Evolutionary conservation across 2,329 filamentous ascomycete species (phyloP).

Genomic region (Ophiostoma fasciatum): DNA sequence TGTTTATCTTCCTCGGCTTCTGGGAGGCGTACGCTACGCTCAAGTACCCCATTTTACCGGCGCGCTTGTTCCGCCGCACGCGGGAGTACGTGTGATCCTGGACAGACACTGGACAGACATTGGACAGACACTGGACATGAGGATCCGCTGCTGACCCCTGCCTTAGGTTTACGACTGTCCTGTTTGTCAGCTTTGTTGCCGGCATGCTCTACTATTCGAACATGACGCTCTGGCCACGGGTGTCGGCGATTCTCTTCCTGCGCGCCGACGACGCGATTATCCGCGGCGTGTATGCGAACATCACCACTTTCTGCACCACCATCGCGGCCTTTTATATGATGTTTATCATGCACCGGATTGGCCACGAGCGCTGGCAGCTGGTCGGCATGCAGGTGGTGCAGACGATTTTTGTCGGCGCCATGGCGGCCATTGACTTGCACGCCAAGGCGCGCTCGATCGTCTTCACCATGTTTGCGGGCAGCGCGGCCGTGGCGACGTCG

Average conservation of each 20-base stretch:
- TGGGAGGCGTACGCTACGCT: slow-evolving; percentile 15
- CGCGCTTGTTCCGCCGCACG: slow-evolving; percentile 13
- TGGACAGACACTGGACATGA: too few species aligned
- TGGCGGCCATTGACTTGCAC: slow-evolving; percentile 18
- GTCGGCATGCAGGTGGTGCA: slow-evolving; percentile 18
- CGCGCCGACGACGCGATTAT: slow-evolving; percentile 7
- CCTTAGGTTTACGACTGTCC: slow-evolving; percentile 10
- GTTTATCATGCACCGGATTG: slow-evolving; percentile 16
- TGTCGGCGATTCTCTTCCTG: slow-evolving; percentile 27
- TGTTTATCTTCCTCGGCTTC: slow-evolving; percentile 16
- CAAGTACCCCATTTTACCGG: slow-evolving; percentile 17
- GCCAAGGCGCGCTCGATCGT: slow-evolving; percentile 20
- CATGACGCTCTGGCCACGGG: slow-evolving; percentile 17
- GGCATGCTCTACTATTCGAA: slow-evolving; percentile 18
- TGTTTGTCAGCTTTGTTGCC: slow-evolving; percentile 17
- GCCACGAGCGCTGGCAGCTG: slow-evolving; percentile 22
- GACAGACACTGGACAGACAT: too few species aligned
- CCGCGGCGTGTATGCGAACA: slow-evolving; percentile 14
- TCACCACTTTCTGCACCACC: neutral
- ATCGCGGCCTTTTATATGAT: slow-evolving; percentile 15
- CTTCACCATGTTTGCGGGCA: slow-evolving; percentile 16
- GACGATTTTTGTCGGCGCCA: slow-evolving; percentile 20
- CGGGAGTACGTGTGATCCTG: slow-evolving; percentile 2
- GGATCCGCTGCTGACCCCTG: too few species aligned
- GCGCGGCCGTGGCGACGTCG: slow-evolving; percentile 17